Conservation (phyloP, 2,329 filamentous ascomycete species). For the Chrysoporthe austroafricana region DNA sequence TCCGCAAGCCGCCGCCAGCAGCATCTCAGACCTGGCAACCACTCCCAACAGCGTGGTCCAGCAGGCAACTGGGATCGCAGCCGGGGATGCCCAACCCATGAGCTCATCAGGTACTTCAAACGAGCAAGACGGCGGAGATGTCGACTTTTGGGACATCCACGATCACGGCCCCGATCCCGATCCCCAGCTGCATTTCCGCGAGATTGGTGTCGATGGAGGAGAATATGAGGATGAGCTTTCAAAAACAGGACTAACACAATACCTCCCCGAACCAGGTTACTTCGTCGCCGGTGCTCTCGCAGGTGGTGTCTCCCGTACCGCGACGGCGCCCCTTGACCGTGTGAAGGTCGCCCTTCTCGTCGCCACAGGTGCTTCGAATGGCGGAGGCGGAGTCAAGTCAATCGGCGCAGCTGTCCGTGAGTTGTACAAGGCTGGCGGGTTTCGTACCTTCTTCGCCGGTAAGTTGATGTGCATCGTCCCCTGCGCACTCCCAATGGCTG, state of each 20-base stretch:
- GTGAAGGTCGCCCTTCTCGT: slow-evolving; percentile 97
- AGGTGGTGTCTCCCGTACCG: slow-evolving; percentile 91
- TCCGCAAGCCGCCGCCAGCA: slow-evolving; percentile 19
- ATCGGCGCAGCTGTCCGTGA: slow-evolving; percentile 75
- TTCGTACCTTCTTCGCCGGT: slow-evolving; percentile 93
- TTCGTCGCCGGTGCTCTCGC: slow-evolving; percentile 94
- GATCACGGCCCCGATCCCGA: slow-evolving; percentile 22
- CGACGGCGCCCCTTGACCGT: slow-evolving; percentile 93
- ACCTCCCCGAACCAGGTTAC: slow-evolving; percentile 91
- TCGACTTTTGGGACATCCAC: slow-evolving; percentile 22
- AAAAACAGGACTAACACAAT: slow-evolving; percentile 63
- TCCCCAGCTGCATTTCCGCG: slow-evolving; percentile 23
- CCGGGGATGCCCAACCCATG: slow-evolving; percentile 7
- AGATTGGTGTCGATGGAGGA: slow-evolving; percentile 13
- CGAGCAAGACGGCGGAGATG: slow-evolving; percentile 7
- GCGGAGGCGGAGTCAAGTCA: slow-evolving; percentile 70
- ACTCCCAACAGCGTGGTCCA: slow-evolving; percentile 16
- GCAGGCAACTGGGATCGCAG: slow-evolving; percentile 12
- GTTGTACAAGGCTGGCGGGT: slow-evolving; percentile 82
- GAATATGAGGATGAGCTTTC: slow-evolving; percentile 37
- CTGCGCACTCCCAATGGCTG: background rate
- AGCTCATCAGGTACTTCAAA: slow-evolving; percentile 20
- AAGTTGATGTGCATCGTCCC: slow-evolving; percentile 38
- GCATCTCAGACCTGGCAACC: background rate
- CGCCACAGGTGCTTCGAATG: slow-evolving; percentile 74